A percentile compares a stretch with the other conserved stretches of the same genome.
Conservation (phyloP, 2,329 filamentous ascomycete genomes). For the Aspergillus awamori region DNA sequence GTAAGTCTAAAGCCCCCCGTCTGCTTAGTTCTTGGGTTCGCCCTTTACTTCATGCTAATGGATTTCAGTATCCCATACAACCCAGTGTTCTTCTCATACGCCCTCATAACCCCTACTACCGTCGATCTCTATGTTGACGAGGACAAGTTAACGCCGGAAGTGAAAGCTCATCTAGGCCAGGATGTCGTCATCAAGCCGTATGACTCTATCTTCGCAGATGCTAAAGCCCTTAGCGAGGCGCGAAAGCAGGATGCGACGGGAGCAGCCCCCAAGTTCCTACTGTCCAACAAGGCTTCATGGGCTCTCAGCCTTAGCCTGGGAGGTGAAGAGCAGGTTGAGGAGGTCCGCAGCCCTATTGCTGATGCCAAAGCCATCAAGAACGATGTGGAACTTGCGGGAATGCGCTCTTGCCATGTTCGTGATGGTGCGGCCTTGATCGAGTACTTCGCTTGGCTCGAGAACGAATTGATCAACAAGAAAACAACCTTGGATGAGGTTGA, state of each 20-base stretch:
- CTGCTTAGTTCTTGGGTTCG: neutral
- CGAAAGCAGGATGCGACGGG: conserved; percentile 40
- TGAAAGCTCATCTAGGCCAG: conserved; percentile 68
- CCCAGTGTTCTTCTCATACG: conserved; percentile 97
- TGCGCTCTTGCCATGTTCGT: conserved; percentile 90
- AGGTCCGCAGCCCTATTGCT: conserved; percentile 80
- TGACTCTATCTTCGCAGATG: conserved; percentile 75
- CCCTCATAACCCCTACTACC: conserved; percentile 74
- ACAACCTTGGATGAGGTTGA: conserved; percentile 80
- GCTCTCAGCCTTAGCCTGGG: conserved; percentile 84
- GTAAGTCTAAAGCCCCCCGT: conserved; percentile 40
- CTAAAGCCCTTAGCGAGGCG: conserved; percentile 63
- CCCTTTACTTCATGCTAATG: conserved; percentile 8
- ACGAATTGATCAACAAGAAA: conserved; percentile 76
- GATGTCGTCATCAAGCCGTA: conserved; percentile 80
- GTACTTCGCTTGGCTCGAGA: conserved; percentile 96
- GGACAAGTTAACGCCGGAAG: conserved; percentile 71
- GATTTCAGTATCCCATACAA: conserved; percentile 80
- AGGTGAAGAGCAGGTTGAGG: conserved; percentile 81
- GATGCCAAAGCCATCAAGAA: conserved; percentile 97
- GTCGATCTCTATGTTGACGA: conserved; percentile 84
- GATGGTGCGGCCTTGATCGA: conserved; percentile 89
- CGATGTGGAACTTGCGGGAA: conserved; percentile 81
- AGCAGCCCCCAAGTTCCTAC: conserved; percentile 68
- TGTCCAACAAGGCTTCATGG: conserved; percentile 92